Evolutionary conservation across 176 grass and related monocot species (phyloP), one percentile per base, ranked within the genome.

Genomic region (Oryza longistaminata): DNA sequence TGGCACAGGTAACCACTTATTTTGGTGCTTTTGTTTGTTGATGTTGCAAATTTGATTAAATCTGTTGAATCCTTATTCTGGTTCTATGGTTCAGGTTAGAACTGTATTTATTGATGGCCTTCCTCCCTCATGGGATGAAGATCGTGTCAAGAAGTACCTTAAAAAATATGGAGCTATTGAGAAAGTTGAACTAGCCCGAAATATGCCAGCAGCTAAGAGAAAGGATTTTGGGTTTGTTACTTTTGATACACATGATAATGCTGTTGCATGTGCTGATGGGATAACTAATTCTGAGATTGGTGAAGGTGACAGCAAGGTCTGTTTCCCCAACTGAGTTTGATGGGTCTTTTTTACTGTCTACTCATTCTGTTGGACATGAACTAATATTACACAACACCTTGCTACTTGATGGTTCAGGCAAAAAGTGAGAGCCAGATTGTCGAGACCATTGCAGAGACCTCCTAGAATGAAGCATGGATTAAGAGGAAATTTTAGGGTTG

Each of bases 221-320:
- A 90, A 89, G 68, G 91, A 98, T 95, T 98, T 98, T 88, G 96
- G 93, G 27, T 95, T 95, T 96, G 91, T 98, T 71, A 98, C 93
- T 84, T 98, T 98, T 88, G 93, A 96, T 77, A 86, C 93, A 0
- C 90, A 96, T 75, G 91, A 94, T 77, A 98, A 95, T 88, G 96
- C 96, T 87, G 81, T 93, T 92, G 85, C 83, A 72, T 98, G 96
- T 77, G 85, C 92, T 81, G 87, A 92, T 81, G 90, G 88, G 81
- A 89, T 94, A 78, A 91, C 60, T 76, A 90, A 90, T 77, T 45
- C 71, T 17, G 90, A 90, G 68, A 66, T 97, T 70, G 90, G 94
- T 71, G 90, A 92, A 94, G 92, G 92, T 66, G 85, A 88, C 60
- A 85, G 72, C 50, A 97, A 97, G 94, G 94, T 97, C 19, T 58